Evolutionary conservation across 805 yeast genomes (phyloP), one percentile per base, ranked within the genome.

Genomic region (Monosporozyma aerobia): DNA sequence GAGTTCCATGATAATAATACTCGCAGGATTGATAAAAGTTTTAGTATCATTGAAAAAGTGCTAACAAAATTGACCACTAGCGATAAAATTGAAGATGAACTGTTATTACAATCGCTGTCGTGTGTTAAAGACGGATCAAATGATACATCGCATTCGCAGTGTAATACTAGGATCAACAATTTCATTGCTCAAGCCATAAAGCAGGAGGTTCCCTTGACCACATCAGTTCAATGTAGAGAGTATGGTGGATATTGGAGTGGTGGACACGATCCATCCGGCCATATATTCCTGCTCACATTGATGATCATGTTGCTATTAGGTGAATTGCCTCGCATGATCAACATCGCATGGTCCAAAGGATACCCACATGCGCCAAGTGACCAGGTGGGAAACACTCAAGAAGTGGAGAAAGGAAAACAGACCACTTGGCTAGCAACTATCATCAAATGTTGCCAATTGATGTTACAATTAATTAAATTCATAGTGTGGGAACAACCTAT

Each of bases 221-320:
- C 43, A 6, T 63, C 68, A 0, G 65, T 73, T 1, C 58, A 65
- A 1, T 78, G 94, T 65, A 68, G 94, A 65, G 50, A 63, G 55
- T 30, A 78, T 62, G 89, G 82, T 49, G 85, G 98, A 0, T 53
- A 61, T 14, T 86, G 92, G 94, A 55, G 58, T 7, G 89, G 96
- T 0, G 99, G 99, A 0, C 96, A 89, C 64, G 99, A 94, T 70
- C 96, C 98, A 5, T 84, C 92, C 55, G 99, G 99, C 0, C 99
- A 94, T 64, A 84, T 88, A 1, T 94, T 90, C 60, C 66, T 94
- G 44, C 71, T 92, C 10, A 66, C 69, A 6, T 32, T 65, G 37
- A 67, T 68, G 71, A 54, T 63, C 5, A 64, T 64, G 68, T 78
- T 85, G 53, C 62, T 92, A 57, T 73, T 86, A 62, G 80, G 81